A percentile compares a stretch with the other conserved stretches of the same genome.
phyloP scores from a whole-genome alignment of 2,329 filamentous ascomycete genomes.

The Xylariaceae sp. region DNA sequence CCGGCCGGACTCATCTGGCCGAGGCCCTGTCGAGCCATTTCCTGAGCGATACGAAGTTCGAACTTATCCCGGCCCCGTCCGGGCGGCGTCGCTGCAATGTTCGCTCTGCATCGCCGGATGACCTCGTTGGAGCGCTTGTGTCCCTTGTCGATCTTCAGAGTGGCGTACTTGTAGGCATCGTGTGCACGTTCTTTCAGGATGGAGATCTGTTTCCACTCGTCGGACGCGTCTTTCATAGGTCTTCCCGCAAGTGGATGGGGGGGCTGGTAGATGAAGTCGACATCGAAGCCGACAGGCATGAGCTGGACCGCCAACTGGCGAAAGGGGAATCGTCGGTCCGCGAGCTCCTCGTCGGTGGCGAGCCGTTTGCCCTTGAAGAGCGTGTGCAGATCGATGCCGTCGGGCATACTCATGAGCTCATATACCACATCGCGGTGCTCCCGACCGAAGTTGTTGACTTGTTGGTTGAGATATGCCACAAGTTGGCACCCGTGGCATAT shows the following conservation, averaged over 20 bases:
- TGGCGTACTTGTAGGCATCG: too few relatives aligned
- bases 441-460: slow-evolving; percentile 7
- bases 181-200: too few relatives aligned
- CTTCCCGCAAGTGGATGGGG: too few relatives aligned
- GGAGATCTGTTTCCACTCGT: too few relatives aligned
- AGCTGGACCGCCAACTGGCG: background rate
- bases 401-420: background rate
- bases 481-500: slow-evolving; percentile 31
- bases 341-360: background rate
- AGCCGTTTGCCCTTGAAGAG: background rate
- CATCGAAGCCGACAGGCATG: too few relatives aligned
- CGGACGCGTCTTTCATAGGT: too few relatives aligned
- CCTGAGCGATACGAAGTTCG: background rate
- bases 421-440: slow-evolving; percentile 3
- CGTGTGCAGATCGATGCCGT: background rate
- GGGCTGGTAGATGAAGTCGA: too few relatives aligned
- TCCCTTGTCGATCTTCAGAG: too few relatives aligned
- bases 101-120: too few relatives aligned
- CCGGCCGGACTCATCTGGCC: slow-evolving; percentile 7
- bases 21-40: slow-evolving; percentile 1
- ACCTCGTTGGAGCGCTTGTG: too few relatives aligned
- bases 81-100: background rate
- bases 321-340: background rate
- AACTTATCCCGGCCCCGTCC: background rate
- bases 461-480: background rate